Conservation (phyloP, 129 eudicot genomes). For the Artemisia tridentata region DNA sequence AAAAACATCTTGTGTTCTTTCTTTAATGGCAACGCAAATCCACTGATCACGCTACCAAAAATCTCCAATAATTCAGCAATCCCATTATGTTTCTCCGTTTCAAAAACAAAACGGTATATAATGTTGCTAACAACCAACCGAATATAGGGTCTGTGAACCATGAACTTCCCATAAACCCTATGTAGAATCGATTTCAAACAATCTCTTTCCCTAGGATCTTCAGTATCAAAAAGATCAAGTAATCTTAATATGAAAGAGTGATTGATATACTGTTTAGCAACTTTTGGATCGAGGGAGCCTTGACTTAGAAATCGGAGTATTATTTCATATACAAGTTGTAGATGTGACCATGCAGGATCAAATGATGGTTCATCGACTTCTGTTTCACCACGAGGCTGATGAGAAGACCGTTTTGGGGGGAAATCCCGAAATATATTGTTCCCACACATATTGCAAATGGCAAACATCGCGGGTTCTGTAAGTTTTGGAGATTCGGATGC, state of each 20-base stretch:
- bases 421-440: conserved; percentile 57
- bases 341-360: conserved; percentile 69
- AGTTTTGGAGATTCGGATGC: conserved; percentile 53
- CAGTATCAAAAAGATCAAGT: conserved; percentile 60
- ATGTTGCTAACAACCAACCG: no score
- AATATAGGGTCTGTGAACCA: no score
- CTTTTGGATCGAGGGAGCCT: conserved; percentile 45
- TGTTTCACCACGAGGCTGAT: conserved; percentile 41
- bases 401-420: conserved; percentile 46
- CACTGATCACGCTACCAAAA: no score
- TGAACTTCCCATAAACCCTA: no score
- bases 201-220: conserved; percentile 52
- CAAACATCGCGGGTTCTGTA: conserved; percentile 43
- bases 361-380: conserved; percentile 57
- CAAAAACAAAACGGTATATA: no score
- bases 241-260: conserved; percentile 16
- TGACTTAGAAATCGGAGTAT: conserved; percentile 55
- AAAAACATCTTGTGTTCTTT: no score
- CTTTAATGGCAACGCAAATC: no score
- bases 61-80: no score
- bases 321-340: conserved; percentile 65
- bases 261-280: conserved; percentile 54
- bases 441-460: conserved; percentile 64
- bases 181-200: no score
- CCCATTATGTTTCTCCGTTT: no score